phyloP scores from a whole-genome alignment of 2,329 filamentous ascomycete species.

The Zalaria obscura region DNA sequence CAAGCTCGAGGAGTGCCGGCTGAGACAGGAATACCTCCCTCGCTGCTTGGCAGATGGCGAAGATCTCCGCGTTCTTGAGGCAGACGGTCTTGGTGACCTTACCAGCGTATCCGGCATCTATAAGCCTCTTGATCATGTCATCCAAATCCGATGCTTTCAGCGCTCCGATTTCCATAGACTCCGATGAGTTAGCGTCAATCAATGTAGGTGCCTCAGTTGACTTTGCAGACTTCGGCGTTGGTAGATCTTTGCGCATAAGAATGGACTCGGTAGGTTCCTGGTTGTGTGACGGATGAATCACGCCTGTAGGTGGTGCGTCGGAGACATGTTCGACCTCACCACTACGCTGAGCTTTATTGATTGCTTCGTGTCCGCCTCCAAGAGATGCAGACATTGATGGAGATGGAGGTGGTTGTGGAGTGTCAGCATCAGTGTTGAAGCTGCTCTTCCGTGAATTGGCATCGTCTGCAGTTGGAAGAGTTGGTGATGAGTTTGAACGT shows the following conservation, averaged over 20 bases:
- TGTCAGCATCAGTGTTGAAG: conserved; percentile 7
- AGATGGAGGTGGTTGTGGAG: conserved; percentile 53
- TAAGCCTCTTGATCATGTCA: conserved; percentile 86
- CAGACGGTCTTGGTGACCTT: conserved; percentile 98
- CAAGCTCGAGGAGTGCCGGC: conserved; percentile 79
- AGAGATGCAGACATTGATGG: conserved; percentile 67
- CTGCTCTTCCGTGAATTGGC: conserved; percentile 22
- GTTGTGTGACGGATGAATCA: conserved; percentile 35
- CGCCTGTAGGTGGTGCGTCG: conserved; percentile 66
- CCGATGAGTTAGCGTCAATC: conserved; percentile 27
- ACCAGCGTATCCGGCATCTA: conserved; percentile 88
- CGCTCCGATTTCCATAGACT: conserved; percentile 68
- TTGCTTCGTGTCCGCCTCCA: conserved; percentile 59
- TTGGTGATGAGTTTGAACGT: conserved; percentile 13
- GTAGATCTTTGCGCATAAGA: conserved; percentile 62
- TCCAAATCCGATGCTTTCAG: conserved; percentile 89
- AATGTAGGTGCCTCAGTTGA: too few relatives aligned
- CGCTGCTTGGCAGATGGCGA: conserved; percentile 78
- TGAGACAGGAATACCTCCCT: conserved; percentile 84
- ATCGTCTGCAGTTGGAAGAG: conserved; percentile 23
- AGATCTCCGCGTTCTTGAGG: conserved; percentile 94
- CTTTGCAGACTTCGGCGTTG: conserved; percentile 8
- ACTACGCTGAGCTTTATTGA: conserved; percentile 65
- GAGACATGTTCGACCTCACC: conserved; percentile 93
- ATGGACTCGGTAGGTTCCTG: conserved; percentile 73